Percentiles rank a stretch among this genome's conserved stretches.
phyloP scores from a whole-genome alignment of 192 early-diverging fungal species.

The Coemansia sp. region DNA sequence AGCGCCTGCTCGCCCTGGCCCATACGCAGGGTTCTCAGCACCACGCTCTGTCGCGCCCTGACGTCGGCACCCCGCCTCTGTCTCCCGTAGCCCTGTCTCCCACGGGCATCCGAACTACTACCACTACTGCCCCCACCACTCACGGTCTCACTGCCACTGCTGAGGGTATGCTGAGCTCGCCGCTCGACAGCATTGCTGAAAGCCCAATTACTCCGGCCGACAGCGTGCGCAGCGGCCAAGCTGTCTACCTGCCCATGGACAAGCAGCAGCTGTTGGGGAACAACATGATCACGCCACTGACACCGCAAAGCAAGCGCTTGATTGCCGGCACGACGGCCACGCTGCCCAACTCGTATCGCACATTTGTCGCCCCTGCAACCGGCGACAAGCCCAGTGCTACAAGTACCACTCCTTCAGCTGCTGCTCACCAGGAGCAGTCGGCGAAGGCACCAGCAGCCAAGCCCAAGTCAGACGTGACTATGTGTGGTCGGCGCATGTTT shows the following conservation, averaged over 20 bases:
- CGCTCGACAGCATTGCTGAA: conserved; percentile 9
- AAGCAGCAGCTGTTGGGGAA: conserved; percentile 44
- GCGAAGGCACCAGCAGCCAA: conserved; percentile 9
- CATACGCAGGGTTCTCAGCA: not conserved
- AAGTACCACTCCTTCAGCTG: not conserved
- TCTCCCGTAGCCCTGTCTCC: conserved; percentile 25
- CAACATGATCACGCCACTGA: conserved; percentile 44
- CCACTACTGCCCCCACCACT: not conserved
- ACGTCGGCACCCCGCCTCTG: conserved; percentile 27
- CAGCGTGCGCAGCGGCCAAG: conserved; percentile 21
- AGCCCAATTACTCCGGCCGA: conserved; percentile 41
- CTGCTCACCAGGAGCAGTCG: conserved; percentile 4
- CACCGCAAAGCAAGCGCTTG: conserved; percentile 28
- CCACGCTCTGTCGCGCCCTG: not conserved
- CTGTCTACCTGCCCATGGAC: conserved; percentile 23
- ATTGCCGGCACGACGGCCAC: conserved; percentile 32
- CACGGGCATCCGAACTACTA: not conserved
- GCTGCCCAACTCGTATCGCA: conserved; percentile 43
- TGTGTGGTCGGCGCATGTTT: conserved; percentile 83
- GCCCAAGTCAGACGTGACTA: conserved; percentile 59
- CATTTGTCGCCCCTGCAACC: conserved; percentile 21
- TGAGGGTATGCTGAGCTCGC: conserved; percentile 18
- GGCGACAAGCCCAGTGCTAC: not conserved
- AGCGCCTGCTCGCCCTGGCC: not conserved
- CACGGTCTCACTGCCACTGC: not conserved